Percentiles rank a stretch among this genome's conserved stretches.
Evolutionary conservation across 225 moss, liverwort and hornwort genomes (phyloP).

Genomic region (Straminergon stramineum): DNA sequence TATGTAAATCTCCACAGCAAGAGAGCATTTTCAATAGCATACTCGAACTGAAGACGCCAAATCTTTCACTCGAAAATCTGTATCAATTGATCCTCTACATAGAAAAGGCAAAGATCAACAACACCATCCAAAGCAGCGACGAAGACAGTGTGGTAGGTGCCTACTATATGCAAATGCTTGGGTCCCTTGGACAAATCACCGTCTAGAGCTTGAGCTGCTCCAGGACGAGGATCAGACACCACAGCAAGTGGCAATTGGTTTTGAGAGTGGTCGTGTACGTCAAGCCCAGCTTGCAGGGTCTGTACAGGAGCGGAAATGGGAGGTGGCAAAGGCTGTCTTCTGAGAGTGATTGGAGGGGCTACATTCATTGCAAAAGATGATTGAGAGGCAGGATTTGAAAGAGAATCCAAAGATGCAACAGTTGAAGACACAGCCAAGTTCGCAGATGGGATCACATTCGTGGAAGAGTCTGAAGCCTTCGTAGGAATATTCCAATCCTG

Average conservation of each 20-base stretch:
- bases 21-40: not conserved
- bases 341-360: conserved; percentile 46
- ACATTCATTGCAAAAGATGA: conserved; percentile 44
- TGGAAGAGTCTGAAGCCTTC: conserved; percentile 15
- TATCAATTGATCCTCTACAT: not conserved
- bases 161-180: conserved; percentile 87
- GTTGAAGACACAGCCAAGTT: conserved; percentile 22
- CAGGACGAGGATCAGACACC: conserved; percentile 90
- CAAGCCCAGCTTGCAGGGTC: conserved; percentile 35
- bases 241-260: conserved; percentile 50
- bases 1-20: not conserved
- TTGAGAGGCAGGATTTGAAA: conserved; percentile 45
- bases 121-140: not conserved
- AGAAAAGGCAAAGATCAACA: not conserved
- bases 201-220: conserved; percentile 50
- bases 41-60: not conserved
- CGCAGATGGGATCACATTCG: conserved; percentile 11
- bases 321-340: conserved; percentile 92
- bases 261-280: conserved; percentile 34
- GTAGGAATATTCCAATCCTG: conserved; percentile 66
- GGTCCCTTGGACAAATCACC: conserved; percentile 67
- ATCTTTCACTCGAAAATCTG: not conserved
- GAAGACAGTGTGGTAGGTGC: conserved; percentile 1
- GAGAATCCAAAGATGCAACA: conserved; percentile 40
- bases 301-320: conserved; percentile 80